Evolutionary conservation across 2,329 filamentous ascomycete species (phyloP), one percentile per base, ranked within the genome.

Genomic region (Verruconis gallopava): DNA sequence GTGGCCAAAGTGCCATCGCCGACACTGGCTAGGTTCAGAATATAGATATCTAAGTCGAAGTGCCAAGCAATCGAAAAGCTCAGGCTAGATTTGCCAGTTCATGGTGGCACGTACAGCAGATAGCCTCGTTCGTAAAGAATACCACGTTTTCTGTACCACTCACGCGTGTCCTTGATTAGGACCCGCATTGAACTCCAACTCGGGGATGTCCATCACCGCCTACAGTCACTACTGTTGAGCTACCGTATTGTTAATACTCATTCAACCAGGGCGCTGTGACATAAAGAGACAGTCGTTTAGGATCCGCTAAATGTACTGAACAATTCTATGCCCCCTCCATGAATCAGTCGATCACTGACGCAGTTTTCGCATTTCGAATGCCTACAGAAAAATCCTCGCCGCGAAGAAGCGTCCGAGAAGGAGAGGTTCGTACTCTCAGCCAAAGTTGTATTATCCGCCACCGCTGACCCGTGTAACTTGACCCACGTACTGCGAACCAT

Each of bases 111-210:
- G 48, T 86, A 69, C 13, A 93, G 55, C n/a, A 93, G 71, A 53
- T 91, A 93, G 0, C 85, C 86, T 4, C 85, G 72, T 12, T 85
- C 74, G 56, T 93, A 93, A 0, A 86, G 85, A 22, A 93, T 89
- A 1, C 85, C 85, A 4, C 85, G 73, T 49, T 85, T 81, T 0
- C 79, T 70, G 55, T 94, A 93, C 84, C 85, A 93, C 14, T 77
- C 68, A 1, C 76, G 73, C 0, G 77, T 83, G 1, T 68, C 64
- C 0, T 82, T 81, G 42, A 85, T 75, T 0, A 91, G 66, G 39
- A 43, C 41, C 15, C 34, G 12, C 34, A 15, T 36, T 47, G 33
- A 46, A 47, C 20, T 47, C 45, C 43, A 21, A 42, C 38, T 42
- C 35, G 45, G 33, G 43, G 45, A 32, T 47, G 21, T 15, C 38